Evolutionary conservation across 2,329 filamentous ascomycete genomes (phyloP).

Genomic region (Claviceps lovelessii): DNA sequence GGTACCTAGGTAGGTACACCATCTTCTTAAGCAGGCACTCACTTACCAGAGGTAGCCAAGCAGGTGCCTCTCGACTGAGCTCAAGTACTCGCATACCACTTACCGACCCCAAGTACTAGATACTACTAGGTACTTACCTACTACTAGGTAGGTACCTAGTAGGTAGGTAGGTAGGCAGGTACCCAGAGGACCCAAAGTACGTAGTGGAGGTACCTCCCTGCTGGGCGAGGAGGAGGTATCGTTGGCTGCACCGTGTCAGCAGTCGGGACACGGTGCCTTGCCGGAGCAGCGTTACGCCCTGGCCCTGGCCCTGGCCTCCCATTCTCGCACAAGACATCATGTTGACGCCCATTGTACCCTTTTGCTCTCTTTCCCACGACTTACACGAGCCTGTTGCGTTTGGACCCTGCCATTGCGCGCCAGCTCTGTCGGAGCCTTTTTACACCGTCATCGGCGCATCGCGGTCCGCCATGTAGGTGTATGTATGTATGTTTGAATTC

Average conservation of each 20-base stretch:
- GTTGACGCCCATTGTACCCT: neutral
- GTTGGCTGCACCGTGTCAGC: neutral
- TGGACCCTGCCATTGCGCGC: neutral
- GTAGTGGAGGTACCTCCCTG: neutral
- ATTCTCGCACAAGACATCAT: neutral
- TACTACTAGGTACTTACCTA: no score
- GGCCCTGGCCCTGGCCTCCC: neutral
- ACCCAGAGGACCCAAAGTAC: no score
- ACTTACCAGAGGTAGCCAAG: no score
- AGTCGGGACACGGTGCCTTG: neutral
- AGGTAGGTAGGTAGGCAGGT: no score
- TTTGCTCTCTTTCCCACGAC: neutral
- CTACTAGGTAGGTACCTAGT: no score
- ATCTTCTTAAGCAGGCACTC: no score
- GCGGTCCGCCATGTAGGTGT: neutral
- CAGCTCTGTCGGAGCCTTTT: neutral
- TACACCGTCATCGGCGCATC: neutral
- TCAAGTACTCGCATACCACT: no score
- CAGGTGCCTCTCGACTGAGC: no score
- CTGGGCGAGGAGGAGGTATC: neutral
- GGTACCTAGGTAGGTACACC: neutral
- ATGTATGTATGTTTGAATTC: neutral
- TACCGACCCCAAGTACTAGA: no score
- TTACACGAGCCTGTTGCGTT: neutral
- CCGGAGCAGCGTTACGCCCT: neutral